These are phyloP conservation scores for Colletotrichum cordylinicola DNA, from an alignment of 2,329 filamentous ascomycete genomes.

Conservation along the genomic window DNA sequence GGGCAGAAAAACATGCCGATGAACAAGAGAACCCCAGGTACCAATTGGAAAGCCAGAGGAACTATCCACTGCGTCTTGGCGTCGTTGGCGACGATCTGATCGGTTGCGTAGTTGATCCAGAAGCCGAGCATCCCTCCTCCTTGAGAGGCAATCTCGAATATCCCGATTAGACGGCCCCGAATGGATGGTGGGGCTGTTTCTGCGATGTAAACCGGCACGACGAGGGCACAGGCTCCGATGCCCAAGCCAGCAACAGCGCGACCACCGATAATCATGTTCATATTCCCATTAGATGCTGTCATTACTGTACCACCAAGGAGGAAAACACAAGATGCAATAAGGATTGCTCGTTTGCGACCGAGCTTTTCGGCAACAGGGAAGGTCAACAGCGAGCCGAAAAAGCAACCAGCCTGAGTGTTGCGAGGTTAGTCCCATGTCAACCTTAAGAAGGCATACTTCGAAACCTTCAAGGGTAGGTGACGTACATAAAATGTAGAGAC, in stretches of 20 bases:
- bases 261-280: constrained; percentile 61
- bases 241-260: constrained; percentile 59
- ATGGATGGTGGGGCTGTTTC: constrained; percentile 59
- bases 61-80: constrained; percentile 43
- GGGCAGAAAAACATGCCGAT: constrained; percentile 36
- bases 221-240: constrained; percentile 53
- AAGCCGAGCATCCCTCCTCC: constrained; percentile 55
- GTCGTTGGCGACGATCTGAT: constrained; percentile 24
- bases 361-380: background rate
- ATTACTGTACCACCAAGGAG: constrained; percentile 52
- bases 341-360: background rate
- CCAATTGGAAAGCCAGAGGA: constrained; percentile 45
- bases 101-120: constrained; percentile 35
- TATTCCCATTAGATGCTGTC: constrained; percentile 32
- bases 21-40: constrained; percentile 42
- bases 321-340: constrained; percentile 40
- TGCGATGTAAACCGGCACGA: constrained; percentile 63
- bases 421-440: background rate
- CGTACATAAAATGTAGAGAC: constrained; percentile 49
- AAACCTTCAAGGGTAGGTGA: rapidly evolving
- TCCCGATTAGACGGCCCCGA: constrained; percentile 54
- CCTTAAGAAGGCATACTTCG: background rate
- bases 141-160: constrained; percentile 57
- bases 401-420: background rate
- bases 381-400: background rate